Evolutionary conservation across 345 rosid species (phyloP), one percentile per base, ranked within the genome.

Genomic region (Citrus australasica): DNA sequence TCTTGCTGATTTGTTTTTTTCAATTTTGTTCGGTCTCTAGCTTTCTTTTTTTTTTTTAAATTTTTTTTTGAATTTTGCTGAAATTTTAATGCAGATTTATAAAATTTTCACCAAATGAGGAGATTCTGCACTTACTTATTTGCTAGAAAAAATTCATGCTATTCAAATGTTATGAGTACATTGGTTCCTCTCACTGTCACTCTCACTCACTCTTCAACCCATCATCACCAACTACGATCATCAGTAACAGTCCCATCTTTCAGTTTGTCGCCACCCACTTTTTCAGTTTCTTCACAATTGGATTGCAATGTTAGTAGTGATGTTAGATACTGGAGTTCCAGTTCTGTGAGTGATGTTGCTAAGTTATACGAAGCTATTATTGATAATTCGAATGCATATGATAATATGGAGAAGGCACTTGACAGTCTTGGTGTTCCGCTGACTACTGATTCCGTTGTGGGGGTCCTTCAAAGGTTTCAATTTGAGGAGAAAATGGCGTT

Each of bases 401-500:
- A 82, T 66, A 74, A 88, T 60, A 81, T 96, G 93, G 98, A 90
- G 78, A 82, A 71, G 61, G 87, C 89, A 48, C 95, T 94, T 21
- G 90, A 89, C 55, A 78, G 84, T 37, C 77, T 90, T 38, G 85
- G 86, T 74, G 79, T 89, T 25, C 76, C 75, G n/a, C 83, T 92
- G 82, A 91, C 87, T 8, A 87, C 92, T 28, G 87, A 86, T 40
- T 79, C 90, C 56, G 95, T 96, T 14, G 81, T 87, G 40, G 86
- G 87, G 74, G 84, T 93, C 78, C 88, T 94, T 2, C 88, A 79
- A 16, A 87, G 93, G 87, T 88, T 96, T 85, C 93, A 83, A 10
- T 88, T 82, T 21, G 95, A 96, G 81, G 98, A 96, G 81, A 96
- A 92, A 55, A 62, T 84, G 46, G 97, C 97, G 4, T 88, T 90